These are phyloP conservation scores for Aegle marmelos DNA, from an alignment of 345 rosid genomes.

Conservation along the genomic window DNA sequence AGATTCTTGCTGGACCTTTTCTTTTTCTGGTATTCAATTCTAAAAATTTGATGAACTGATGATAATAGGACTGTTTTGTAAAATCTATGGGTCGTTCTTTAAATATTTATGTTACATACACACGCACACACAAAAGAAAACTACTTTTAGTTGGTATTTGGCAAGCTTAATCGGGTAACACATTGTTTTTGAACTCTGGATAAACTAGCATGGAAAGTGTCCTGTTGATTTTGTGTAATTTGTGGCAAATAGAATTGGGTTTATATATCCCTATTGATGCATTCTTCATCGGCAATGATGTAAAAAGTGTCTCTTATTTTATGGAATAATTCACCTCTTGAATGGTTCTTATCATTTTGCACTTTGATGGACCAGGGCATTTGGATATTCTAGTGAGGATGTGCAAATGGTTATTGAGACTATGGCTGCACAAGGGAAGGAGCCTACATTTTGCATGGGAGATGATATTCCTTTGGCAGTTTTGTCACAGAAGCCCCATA, in stretches of 20 bases:
- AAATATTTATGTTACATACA: background rate
- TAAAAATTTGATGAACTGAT: background rate
- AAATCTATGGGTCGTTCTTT: background rate
- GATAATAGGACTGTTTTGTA: background rate
- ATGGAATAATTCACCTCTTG: slow-evolving; percentile 9
- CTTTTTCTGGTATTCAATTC: background rate
- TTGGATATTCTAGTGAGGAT: slow-evolving; percentile 98
- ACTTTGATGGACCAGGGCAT: slow-evolving; percentile 60
- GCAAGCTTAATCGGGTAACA: background rate
- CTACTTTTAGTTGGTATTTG: background rate
- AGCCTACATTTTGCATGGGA: slow-evolving; percentile 98
- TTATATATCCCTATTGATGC: background rate
- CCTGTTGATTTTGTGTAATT: background rate
- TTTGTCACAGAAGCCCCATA: slow-evolving; percentile 81
- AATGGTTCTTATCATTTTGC: slow-evolving; percentile 10
- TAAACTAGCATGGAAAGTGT: background rate
- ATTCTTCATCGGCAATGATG: background rate
- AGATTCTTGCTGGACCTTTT: background rate
- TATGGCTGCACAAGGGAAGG: slow-evolving; percentile 98
- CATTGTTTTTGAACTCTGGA: background rate
- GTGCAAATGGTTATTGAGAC: slow-evolving; percentile 98
- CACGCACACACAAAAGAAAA: background rate
- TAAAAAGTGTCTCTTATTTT: background rate
- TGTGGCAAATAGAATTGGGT: background rate
- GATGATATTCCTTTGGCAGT: slow-evolving; percentile 89